Conservation (phyloP, 306 rosid genomes). For the Ormosia emarginata region DNA sequence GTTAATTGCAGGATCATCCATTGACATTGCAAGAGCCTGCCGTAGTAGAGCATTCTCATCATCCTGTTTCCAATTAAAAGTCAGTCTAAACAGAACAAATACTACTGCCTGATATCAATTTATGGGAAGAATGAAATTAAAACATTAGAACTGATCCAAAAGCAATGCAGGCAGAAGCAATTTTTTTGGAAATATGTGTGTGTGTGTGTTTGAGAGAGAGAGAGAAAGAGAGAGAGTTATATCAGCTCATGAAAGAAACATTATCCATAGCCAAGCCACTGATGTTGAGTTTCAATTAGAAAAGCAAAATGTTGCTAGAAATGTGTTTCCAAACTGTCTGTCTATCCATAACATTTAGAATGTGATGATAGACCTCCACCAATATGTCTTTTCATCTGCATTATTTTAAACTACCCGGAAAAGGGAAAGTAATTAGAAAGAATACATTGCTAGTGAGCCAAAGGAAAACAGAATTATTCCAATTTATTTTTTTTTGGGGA, state of each 20-base stretch:
- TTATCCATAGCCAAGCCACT: not conserved
- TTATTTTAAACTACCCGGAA: not conserved
- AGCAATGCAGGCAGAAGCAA: not conserved
- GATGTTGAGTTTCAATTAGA: not conserved
- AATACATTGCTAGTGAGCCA: not conserved
- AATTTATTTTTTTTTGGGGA: not conserved
- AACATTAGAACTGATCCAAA: not conserved
- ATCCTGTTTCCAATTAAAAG: constrained; percentile 32
- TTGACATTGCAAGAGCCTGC: constrained; percentile 97
- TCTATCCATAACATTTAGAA: not conserved
- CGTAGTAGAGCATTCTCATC: constrained; percentile 88
- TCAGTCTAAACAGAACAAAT: not conserved
- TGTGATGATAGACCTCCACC: not conserved
- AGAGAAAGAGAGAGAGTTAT: not conserved
- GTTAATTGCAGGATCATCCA: constrained; percentile 76
- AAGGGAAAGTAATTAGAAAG: not conserved
- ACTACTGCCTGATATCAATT: not conserved
- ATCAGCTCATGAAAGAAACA: not conserved
- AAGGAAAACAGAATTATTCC: not conserved
- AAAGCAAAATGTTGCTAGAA: not conserved
- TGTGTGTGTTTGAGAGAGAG: not conserved
- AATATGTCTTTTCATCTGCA: not conserved
- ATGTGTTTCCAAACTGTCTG: not conserved
- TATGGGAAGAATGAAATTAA: not conserved
- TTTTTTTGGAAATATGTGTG: not conserved